phyloP scores from a whole-genome alignment of 2,329 filamentous ascomycete species.

The Teratosphaeria epicoccoides region DNA sequence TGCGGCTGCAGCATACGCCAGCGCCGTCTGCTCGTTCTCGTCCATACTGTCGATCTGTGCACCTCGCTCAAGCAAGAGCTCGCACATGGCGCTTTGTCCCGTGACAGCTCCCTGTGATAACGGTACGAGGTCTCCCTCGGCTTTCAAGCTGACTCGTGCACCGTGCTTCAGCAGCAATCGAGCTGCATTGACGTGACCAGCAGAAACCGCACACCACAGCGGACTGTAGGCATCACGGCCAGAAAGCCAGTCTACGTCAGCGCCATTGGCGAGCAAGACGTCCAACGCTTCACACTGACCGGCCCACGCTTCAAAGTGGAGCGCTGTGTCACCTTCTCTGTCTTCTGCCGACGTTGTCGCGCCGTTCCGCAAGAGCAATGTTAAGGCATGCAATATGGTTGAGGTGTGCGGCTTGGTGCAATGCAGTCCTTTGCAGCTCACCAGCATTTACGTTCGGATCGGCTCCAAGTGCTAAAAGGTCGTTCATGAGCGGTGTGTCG shows the following conservation, averaged over 20 bases:
- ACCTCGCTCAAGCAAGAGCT: constrained; percentile 19
- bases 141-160: constrained; percentile 16
- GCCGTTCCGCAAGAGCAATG: constrained; percentile 13
- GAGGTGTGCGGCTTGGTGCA: constrained; percentile 21
- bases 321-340: constrained; percentile 18
- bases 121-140: constrained; percentile 13
- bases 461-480: constrained; percentile 11
- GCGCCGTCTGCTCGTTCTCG: constrained; percentile 16
- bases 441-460: constrained; percentile 12
- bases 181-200: constrained; percentile 17
- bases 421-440: constrained; percentile 18
- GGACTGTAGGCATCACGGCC: constrained; percentile 21
- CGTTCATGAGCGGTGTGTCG: constrained; percentile 9
- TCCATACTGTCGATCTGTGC: constrained; percentile 19
- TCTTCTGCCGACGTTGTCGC: constrained; percentile 16
- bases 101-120: constrained; percentile 23
- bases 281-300: constrained; percentile 19
- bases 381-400: constrained; percentile 14
- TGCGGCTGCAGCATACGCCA: constrained; percentile 21
- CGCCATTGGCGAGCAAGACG: constrained; percentile 14
- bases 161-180: constrained; percentile 18
- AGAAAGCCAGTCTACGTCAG: constrained; percentile 18
- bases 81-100: constrained; percentile 20
- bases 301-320: constrained; percentile 20
- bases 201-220: constrained; percentile 21